Base-by-base conservation (phyloP, 2,329 filamentous ascomycete species). In the Verticillium klebahnii region DNA sequence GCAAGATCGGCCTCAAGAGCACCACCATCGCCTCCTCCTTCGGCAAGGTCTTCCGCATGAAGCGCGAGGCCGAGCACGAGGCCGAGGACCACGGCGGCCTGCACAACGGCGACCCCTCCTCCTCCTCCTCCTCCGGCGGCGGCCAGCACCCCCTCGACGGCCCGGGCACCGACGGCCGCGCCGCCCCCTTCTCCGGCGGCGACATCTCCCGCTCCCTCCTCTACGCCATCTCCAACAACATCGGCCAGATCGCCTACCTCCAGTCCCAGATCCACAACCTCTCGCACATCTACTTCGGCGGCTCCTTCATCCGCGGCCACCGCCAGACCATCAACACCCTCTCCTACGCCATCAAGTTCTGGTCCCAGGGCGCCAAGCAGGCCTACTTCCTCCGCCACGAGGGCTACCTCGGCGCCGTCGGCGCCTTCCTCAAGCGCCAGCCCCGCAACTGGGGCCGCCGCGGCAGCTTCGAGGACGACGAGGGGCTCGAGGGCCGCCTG, bases 241-340 rank as follows among this genome's bases (percentile, higher is more conserved):
- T 98, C 66, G 95, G 95, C 17, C 95, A 99, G 78, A 96, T 99
- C 69, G 93, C 95, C 54, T 97, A 95, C 74, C 82, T 99, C n/a
- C 95, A 98, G 73, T 95, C 92, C 6, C 93, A 97, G 74, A 95
- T 97, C 72, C 94, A 99, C 77, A 86, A 89, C 56, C 82, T 98
- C 31, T 90, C 91, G 65, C 88, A 94, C 71, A 98, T 99, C 64
- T 99, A 99, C 79, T 99, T 99, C 75, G 95, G 95, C 25, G 95
- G 95, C 29, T 95, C 91, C 7, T 99, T 98, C 73, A 98, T 99
- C 72, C 89, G 95, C 52, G 95, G 95, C 50, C 95, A 99, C 75
- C 88, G 91, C 17, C 95, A 98, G 78, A 99, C 95, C 14, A 99
- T 99, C 86, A 96, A 98, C 75, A 98, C 95, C 0, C 82, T 99